phyloP scores from a whole-genome alignment of 164 flowering plant genomes.

The Liquidambar formosana region DNA sequence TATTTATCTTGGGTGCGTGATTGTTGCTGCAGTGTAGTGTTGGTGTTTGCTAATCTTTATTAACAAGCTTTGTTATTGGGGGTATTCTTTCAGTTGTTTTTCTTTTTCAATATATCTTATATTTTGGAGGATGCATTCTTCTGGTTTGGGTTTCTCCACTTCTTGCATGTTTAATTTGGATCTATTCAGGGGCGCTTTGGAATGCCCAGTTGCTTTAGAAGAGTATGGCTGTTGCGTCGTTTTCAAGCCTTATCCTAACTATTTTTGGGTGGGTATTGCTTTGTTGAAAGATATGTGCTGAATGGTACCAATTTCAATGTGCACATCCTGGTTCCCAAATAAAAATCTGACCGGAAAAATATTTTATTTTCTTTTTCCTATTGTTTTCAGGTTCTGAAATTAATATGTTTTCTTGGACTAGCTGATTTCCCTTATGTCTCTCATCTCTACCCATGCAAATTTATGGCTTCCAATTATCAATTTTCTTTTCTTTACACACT shows the following conservation, averaged over 20 bases:
- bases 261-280: neutral
- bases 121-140: neutral
- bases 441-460: too few species aligned
- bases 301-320: neutral
- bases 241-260: neutral
- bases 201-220: neutral
- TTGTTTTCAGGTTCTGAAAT: neutral
- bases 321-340: neutral
- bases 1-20: neutral
- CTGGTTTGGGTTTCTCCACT: too few species aligned
- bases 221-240: neutral
- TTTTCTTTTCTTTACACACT: too few species aligned
- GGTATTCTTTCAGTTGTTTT: too few species aligned
- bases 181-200: neutral
- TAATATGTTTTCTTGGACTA: too few species aligned
- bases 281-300: neutral
- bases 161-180: neutral
- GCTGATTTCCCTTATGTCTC: too few species aligned
- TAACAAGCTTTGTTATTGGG: neutral
- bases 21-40: neutral
- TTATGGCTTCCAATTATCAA: too few species aligned
- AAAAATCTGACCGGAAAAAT: neutral
- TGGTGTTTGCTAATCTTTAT: neutral
- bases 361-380: neutral
- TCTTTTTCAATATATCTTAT: too few species aligned